Percentiles rank a stretch among this genome's conserved stretches.
Evolutionary conservation across 192 early-diverging fungal species (phyloP).

Genomic region (Irineochytrium annulatum): DNA sequence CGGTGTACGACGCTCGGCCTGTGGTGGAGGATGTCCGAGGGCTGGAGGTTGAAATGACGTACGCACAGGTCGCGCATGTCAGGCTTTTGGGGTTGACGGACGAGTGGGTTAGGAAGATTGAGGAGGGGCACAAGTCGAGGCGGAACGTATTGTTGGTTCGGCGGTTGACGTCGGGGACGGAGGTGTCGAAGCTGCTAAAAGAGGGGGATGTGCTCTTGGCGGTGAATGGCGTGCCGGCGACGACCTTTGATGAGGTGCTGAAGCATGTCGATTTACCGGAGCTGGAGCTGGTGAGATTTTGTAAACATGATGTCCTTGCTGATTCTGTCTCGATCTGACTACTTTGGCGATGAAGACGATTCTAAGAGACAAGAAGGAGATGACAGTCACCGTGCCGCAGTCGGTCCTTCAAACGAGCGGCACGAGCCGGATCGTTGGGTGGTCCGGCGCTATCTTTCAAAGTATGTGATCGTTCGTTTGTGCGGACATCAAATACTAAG

Average conservation of each 20-base stretch:
- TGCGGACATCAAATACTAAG: not conserved
- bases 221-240: conserved; percentile 4
- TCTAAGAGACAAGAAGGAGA: conserved; percentile 17
- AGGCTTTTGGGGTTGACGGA: conserved; percentile 40
- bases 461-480: conserved; percentile 1
- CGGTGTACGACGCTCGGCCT: not conserved
- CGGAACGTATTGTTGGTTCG: conserved; percentile 36
- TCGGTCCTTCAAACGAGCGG: conserved; percentile 12
- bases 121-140: conserved; percentile 26
- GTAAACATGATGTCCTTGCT: not conserved
- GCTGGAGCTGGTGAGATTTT: conserved; percentile 12
- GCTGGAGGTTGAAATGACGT: conserved; percentile 38
- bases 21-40: too few relatives aligned
- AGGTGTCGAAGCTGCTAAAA: conserved; percentile 15
- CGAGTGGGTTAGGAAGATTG: conserved; percentile 40
- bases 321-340: not conserved
- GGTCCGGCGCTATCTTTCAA: conserved; percentile 38
- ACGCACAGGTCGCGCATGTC: conserved; percentile 46
- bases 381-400: conserved; percentile 10
- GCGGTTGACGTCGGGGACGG: conserved; percentile 20
- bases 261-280: conserved; percentile 12
- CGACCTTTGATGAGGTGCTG: conserved; percentile 13
- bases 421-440: conserved; percentile 24
- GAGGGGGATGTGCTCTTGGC: conserved; percentile 24
- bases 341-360: too few relatives aligned